Conservation (phyloP, 179 eudicot genomes). For the Carnegiea gigantea region DNA sequence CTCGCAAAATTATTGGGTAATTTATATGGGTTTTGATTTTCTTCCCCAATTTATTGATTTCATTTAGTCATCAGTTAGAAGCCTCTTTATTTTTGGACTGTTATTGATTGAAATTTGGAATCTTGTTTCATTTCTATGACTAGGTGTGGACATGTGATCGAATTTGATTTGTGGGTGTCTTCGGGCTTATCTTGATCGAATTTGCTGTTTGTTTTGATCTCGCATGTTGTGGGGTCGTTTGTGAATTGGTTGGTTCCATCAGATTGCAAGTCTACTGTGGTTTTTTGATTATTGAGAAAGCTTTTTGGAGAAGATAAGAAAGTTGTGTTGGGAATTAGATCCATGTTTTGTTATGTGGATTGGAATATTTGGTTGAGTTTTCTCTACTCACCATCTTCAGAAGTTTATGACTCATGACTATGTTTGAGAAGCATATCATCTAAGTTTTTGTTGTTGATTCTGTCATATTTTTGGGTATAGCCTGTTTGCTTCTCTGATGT, state of each 20-base stretch:
- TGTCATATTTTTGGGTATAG: background rate
- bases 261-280: background rate
- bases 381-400: background rate
- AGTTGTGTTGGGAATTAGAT: slow-evolving; percentile 5
- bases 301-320: background rate
- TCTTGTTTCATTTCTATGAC: background rate
- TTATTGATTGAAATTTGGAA: background rate
- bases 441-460: background rate
- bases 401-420: background rate
- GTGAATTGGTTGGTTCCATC: slow-evolving; percentile 3
- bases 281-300: slow-evolving; percentile 5
- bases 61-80: background rate
- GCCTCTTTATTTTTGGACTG: slow-evolving; percentile 8
- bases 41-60: background rate
- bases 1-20: background rate
- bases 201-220: background rate
- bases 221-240: background rate
- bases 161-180: slow-evolving; percentile 18
- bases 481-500: background rate
- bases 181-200: background rate
- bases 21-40: slow-evolving; percentile 18
- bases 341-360: background rate
- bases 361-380: background rate
- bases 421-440: slow-evolving; percentile 3
- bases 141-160: background rate